Evolutionary conservation across 148 eudicot genomes (phyloP), one percentile per base, ranked within the genome.

Genomic region (Simmondsia chinensis): DNA sequence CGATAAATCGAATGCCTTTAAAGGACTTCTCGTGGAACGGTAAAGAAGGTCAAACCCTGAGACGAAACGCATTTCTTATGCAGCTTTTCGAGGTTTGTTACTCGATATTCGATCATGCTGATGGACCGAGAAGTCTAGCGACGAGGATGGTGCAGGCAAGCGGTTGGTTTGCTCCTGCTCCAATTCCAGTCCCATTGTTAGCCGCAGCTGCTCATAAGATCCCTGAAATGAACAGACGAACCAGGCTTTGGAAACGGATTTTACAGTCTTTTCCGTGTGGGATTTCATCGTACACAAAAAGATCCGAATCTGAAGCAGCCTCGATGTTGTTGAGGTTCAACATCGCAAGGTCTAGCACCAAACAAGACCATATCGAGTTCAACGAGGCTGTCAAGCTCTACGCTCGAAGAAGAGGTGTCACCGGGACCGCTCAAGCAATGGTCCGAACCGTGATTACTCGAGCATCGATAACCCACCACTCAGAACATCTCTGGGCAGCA

Each of bases 41-140:
- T 1, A 73, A 85, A 30, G 94, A 77, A 49, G 64, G 60, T 45
- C 70, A 56, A 49, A 54, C 68, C 14, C 52, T 93, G 33, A 61
- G 83, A 68, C 68, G 50, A 55, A 86, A 77, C 57, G 59, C 50
- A 35, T 86, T 93, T 60, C 73, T 93, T 19, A 59, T 86, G 72
- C 99, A 93, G 55, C 77, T 93, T 42, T 66, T 93, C 34, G 99
- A 82, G 72, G 99, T 82, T 49, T 86, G 99, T 54, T 93, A 86
- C 66, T 85, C 96, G 0, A 86, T 93, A 65, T 93, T 93, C 26
- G 94, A 93, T 63, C 94, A 93, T 48, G 89, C 99, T 2, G 96
- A 93, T 60, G 79, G 86, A 18, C 94, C 87, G 0, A 72, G 79
- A 43, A 82, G 89, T 51, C 57, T 93, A 50, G 94, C 99, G 37